Base-by-base conservation (phyloP, 805 yeast genomes). In the Ogataea thermomethanolica region DNA sequence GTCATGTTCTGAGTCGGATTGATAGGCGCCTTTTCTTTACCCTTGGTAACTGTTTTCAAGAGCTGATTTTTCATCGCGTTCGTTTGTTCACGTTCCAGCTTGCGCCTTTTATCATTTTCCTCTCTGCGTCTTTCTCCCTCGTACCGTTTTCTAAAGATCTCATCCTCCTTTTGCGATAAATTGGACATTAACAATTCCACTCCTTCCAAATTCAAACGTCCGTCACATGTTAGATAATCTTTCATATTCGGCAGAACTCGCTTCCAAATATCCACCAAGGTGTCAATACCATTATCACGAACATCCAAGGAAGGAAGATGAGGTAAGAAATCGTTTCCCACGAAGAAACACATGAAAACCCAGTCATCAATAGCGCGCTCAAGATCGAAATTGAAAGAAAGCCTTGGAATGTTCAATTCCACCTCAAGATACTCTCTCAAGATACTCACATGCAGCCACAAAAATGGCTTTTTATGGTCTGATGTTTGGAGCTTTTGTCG, bases 341-440 rank as follows among this genome's bases (percentile, higher is more conserved):
- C 95, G 59, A 93, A 93, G 69, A 93, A 93, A 74, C 98, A 91
- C 90, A 93, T 84, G 52, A 93, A 93, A 11, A 93, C 88, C 99
- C 99, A 93, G 65, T 93, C 99, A 59, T 93, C 99, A 46, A 93
- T 82, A 2, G 98, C 97, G 44, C 99, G 73, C 65, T 93, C 99
- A 39, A 90, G 62, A 59, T 93, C 97, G 64, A 83, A 89, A 14
- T 78, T 74, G 55, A 85, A 82, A 2, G 87, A 75, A 13, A 83
- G 57, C 28, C 81, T 72, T 3, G 89, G 86, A 22, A 84, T 78
- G 41, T 69, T 71, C 35, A 93, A 71, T 63, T 93, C 99, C 10
- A 84, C 78, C 39, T 81, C 85, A 41, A 93, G 69, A 56, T 93
- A 93, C 58, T 93, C 97, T 49, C 99, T 69, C 41, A 93, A 66